Conservation (phyloP, 768 basidiomycete species). For the Pleurotus pulmonarius region DNA sequence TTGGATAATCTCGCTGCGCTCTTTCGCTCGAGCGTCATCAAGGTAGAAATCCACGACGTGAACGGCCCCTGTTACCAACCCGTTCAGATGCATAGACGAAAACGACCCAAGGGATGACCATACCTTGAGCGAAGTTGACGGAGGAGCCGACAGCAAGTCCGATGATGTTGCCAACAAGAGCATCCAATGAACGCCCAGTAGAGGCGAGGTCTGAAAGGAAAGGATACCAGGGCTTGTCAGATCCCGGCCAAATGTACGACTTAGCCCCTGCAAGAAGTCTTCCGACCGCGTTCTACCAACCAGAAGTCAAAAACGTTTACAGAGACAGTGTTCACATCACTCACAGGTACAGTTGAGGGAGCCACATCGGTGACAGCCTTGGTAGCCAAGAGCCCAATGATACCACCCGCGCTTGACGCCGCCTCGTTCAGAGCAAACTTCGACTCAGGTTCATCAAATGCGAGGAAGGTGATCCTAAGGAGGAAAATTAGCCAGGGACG, state of each 20-base stretch:
- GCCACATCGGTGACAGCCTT: slow-evolving; percentile 7
- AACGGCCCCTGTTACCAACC: slow-evolving; percentile 27
- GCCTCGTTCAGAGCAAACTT: slow-evolving; percentile 6
- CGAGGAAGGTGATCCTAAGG: slow-evolving; percentile 13
- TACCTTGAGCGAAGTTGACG: slow-evolving; percentile 44
- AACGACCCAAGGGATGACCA: background rate
- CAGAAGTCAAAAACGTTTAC: background rate
- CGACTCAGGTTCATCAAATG: slow-evolving; percentile 12
- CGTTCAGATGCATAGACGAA: background rate
- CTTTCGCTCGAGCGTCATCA: slow-evolving; percentile 32
- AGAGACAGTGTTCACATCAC: background rate
- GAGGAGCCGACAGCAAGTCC: slow-evolving; percentile 45
- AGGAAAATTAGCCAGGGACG: background rate
- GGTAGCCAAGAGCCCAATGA: background rate
- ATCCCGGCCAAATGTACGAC: slow-evolving; percentile 24
- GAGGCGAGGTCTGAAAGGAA: slow-evolving; percentile 35
- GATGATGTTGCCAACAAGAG: slow-evolving; percentile 39
- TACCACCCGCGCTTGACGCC: background rate
- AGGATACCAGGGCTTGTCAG: slow-evolving; percentile 29
- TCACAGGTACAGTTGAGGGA: slow-evolving; percentile 1
- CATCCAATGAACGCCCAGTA: slow-evolving; percentile 33
- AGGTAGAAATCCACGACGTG: slow-evolving; percentile 54
- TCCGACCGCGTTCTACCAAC: slow-evolving; percentile 23
- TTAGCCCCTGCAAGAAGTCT: slow-evolving; percentile 20
- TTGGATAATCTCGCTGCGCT: slow-evolving; percentile 33